Base-by-base conservation (phyloP, 169 alveolate species). In the Cryptosporidium sp. region DNA sequence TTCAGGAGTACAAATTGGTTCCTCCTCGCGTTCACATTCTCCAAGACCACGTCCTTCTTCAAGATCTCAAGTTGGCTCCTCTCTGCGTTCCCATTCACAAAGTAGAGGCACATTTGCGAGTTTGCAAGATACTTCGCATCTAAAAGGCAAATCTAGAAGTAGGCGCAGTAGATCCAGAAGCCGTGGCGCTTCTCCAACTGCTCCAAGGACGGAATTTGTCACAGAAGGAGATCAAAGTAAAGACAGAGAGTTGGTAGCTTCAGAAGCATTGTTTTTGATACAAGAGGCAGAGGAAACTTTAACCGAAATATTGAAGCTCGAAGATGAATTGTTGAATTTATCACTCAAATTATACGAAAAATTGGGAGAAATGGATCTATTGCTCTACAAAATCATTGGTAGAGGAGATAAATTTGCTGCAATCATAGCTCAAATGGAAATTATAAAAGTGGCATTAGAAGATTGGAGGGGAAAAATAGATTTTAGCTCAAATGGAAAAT, bases 271-370 rank as follows among this genome's bases (percentile, higher is more conserved):
- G 14, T 31, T 35, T 35, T 65, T 37, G 2, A 16, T 45, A 3
- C 58, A 69, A 16, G 65, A 42, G 16, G 65, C 62, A 26, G 84
- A 69, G 14, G 84, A 45, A 26, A 14, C 0, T 10, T 39, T 69
- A 9, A 2, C 16, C 12, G 44, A 69, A 1, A 7, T 69, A 0
- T 0, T 14, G 0, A 16, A n/a, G 6, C 1, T 29, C 3, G 44
- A 45, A 69, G 62, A 1, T 0, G 84, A 39, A 21, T 69, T 45
- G 10, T 0, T 7, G 18, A n/a, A 44, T 7, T 65, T 39, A 39
- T 69, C 67, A 23, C 23, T 0, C 8, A 37, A 1, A 0, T 26
- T 56, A 56, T 5, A 23, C 0, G 7, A 16, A 0, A 3, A 42
- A 9, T 69, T 69, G 6, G 0, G 0, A 23, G 12, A 42, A 21